Percentiles rank a stretch among this genome's conserved stretches.
Evolutionary conservation across 345 rosid species (phyloP).

Genomic region (Aquilaria malaccensis): DNA sequence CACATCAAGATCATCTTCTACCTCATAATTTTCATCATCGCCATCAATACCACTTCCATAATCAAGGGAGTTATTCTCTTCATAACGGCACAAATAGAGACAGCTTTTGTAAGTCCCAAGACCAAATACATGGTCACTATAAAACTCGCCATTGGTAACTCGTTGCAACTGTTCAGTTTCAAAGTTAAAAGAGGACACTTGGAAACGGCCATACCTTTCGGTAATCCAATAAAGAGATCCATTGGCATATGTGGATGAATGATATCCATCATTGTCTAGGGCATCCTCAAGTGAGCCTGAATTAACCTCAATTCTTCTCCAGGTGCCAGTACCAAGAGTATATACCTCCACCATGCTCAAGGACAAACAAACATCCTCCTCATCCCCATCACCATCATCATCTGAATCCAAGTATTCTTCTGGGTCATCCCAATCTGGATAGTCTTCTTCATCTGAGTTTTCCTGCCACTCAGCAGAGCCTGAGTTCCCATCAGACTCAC

Average conservation of each 20-base stretch:
- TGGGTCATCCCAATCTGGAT: background rate
- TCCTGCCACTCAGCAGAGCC: background rate
- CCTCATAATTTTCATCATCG: too few species aligned
- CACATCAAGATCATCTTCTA: background rate
- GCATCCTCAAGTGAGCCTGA: background rate
- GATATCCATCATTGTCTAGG: background rate
- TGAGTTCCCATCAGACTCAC: too few species aligned
- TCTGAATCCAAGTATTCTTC: too few species aligned
- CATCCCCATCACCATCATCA: too few species aligned
- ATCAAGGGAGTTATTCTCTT: background rate
- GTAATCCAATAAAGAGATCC: background rate
- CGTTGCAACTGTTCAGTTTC: background rate
- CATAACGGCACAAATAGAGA: background rate
- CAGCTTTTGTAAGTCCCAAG: background rate
- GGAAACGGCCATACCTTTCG: background rate
- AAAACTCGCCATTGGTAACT: background rate
- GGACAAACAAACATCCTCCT: background rate
- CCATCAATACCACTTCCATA: too few species aligned
- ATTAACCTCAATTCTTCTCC: background rate
- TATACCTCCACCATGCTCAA: background rate
- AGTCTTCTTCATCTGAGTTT: background rate
- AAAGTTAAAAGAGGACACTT: background rate
- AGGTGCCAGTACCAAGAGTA: background rate
- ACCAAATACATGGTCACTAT: background rate
- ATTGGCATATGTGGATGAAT: background rate